These are phyloP conservation scores for Flaveria sonorensis DNA, from an alignment of 129 eudicot genomes.

Conservation along the genomic window DNA sequence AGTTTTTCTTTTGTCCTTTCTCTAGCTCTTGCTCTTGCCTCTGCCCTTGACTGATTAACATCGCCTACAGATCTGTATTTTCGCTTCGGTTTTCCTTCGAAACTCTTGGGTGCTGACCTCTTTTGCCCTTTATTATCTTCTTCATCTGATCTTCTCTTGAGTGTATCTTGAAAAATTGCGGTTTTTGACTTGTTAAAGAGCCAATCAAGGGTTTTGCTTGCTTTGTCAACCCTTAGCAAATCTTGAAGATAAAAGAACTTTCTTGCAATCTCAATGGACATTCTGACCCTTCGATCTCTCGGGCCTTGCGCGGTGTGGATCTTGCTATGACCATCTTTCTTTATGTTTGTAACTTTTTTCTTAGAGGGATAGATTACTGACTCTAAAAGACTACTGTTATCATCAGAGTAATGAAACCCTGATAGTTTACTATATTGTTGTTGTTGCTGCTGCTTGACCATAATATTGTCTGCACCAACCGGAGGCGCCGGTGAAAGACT, in stretches of 20 bases:
- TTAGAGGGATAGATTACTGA: conserved; percentile 1
- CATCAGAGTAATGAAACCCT: conserved; percentile 11
- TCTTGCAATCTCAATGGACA: conserved; percentile 38
- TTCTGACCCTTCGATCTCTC: conserved; percentile 42
- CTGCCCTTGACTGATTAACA: conserved; percentile 10
- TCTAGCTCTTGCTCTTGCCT: conserved; percentile 23
- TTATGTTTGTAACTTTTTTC: neutral
- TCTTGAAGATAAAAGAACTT: conserved; percentile 52
- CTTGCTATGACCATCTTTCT: conserved; percentile 50
- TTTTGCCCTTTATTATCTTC: neutral
- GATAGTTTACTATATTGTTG: neutral
- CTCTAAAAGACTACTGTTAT: conserved; percentile 16
- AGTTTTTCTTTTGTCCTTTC: conserved; percentile 17
- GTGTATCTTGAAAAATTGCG: neutral
- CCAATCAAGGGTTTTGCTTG: conserved; percentile 53
- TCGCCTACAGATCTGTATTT: conserved; percentile 2
- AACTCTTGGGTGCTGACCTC: neutral
- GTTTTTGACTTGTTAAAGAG: conserved; percentile 26
- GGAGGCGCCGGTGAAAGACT: neutral
- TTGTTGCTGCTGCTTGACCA: neutral
- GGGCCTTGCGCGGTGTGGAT: conserved; percentile 46
- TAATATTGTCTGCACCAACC: neutral
- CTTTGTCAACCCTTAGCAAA: conserved; percentile 45
- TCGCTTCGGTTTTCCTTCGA: conserved; percentile 11
- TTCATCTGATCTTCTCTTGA: neutral